Evolutionary conservation across 176 grass and related monocot species (phyloP).

Genomic region (Otatea glauca): DNA sequence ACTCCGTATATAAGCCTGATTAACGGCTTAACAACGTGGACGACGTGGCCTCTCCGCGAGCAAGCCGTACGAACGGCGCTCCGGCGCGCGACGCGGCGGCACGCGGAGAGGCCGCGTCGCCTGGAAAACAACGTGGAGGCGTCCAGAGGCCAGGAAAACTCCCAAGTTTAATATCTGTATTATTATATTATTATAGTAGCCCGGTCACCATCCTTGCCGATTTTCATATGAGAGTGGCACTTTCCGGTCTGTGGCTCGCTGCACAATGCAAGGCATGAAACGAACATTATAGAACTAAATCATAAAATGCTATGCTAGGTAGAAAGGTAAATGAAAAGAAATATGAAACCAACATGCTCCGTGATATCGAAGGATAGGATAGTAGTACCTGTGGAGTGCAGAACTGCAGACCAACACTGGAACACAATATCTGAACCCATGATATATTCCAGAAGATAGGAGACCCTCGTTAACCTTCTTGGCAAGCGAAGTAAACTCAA

Average conservation of each 20-base stretch:
- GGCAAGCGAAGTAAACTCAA: slow-evolving; percentile 21
- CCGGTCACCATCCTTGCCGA: slow-evolving; percentile 55
- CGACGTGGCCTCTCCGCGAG: too few relatives aligned
- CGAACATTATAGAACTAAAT: background rate
- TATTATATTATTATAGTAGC: slow-evolving; percentile 70
- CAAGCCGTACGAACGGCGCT: too few relatives aligned
- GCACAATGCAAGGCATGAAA: slow-evolving; percentile 20
- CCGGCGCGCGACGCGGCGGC: too few relatives aligned
- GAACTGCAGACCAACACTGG: slow-evolving; percentile 95
- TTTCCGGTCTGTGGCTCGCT: slow-evolving; percentile 70
- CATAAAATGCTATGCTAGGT: slow-evolving; percentile 1
- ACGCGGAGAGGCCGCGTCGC: too few relatives aligned
- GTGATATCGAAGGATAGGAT: background rate
- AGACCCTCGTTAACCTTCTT: slow-evolving; percentile 79
- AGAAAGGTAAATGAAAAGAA: slow-evolving; percentile 1
- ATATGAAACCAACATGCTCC: background rate
- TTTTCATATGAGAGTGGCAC: slow-evolving; percentile 63
- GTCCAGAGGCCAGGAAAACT: too few relatives aligned
- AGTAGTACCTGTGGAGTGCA: slow-evolving; percentile 85
- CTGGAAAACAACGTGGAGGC: too few relatives aligned
- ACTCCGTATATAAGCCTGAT: too few relatives aligned
- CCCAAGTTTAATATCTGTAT: too few relatives aligned
- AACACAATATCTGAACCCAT: slow-evolving; percentile 85
- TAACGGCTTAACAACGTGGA: too few relatives aligned
- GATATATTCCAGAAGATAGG: slow-evolving; percentile 92